These are phyloP conservation scores for Marasmius oreades DNA, from an alignment of 1,284 basidiomycete species.

Conservation along the genomic window DNA sequence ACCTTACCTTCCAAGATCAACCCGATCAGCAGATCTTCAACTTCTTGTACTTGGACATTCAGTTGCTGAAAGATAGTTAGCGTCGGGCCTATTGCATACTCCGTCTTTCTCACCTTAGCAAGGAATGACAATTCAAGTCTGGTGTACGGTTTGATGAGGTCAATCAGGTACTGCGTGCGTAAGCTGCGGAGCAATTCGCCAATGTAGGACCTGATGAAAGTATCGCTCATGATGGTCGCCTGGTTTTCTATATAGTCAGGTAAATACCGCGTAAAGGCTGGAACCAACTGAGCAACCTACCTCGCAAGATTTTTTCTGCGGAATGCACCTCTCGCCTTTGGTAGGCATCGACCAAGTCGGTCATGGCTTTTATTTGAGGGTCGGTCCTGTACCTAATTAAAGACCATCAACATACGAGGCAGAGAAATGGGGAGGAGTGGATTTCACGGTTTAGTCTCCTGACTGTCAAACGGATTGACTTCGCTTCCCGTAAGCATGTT, in stretches of 20 bases:
- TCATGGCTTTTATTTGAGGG: slow-evolving; percentile 97
- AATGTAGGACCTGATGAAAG: slow-evolving; percentile 91
- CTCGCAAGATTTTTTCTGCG: slow-evolving; percentile 91
- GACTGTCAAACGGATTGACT: slow-evolving; percentile 99
- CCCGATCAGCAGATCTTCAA: slow-evolving; percentile 90
- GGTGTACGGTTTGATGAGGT: slow-evolving; percentile 96
- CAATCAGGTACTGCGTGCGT: slow-evolving; percentile 94
- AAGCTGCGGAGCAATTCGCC: slow-evolving; percentile 92
- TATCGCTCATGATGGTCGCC: slow-evolving; percentile 91
- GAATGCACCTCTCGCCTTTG: slow-evolving; percentile 94
- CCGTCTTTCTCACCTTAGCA: slow-evolving; percentile 59
- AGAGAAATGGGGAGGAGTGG: neutral
- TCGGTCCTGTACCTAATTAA: slow-evolving; percentile 86
- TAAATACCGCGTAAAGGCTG: slow-evolving; percentile 7
- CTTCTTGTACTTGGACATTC: slow-evolving; percentile 83
- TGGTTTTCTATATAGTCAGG: slow-evolving; percentile 67
- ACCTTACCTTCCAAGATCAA: slow-evolving; percentile 95
- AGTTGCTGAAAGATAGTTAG: slow-evolving; percentile 65
- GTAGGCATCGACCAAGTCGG: slow-evolving; percentile 93
- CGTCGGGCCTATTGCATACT: slow-evolving; percentile 8
- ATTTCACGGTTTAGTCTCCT: slow-evolving; percentile 92
- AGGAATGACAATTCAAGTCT: slow-evolving; percentile 89
- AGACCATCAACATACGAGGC: neutral
- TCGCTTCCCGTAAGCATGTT: slow-evolving; percentile 99
- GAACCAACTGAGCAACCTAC: slow-evolving; percentile 35